Base-by-base conservation (phyloP, 2,329 filamentous ascomycete species). In the Sporothrix protearum region DNA sequence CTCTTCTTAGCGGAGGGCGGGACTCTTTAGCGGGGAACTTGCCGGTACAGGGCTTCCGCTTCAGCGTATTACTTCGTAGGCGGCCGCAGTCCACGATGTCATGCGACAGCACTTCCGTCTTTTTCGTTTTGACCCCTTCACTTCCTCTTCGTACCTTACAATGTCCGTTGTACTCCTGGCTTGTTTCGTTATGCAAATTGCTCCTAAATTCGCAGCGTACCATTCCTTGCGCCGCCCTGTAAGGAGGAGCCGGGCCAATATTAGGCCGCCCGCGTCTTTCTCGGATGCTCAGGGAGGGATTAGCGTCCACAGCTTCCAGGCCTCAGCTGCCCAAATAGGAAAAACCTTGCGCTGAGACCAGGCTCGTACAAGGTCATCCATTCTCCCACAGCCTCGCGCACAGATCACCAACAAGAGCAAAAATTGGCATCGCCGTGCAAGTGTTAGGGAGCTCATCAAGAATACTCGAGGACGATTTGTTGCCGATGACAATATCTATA, bases 241-340 rank as follows among this genome's bases (percentile, higher is more conserved):
- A 28, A 42, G 10, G n/a, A 16, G 3, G 10, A 42, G 55, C 4
- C 64, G 71, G 53, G 22, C 71, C 47, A 72, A 72, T 42, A 22
- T 66, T 70, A 22, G 36, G 19, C 68, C 71, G 71, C 22, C 36
- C 66, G 64, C 66, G 57, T 30, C 22, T 63, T 47, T 69, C 71
- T 64, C 66, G 71, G 57, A n/a, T 45, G 39, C 39, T 30, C 39
- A 47, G 61, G 9, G 14, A 5, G 22, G 2, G 61, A 64, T 59
- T 19, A 2, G 30, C 28, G 53, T 42, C 30, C 9, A 33, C 25
- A 10, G 2, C 22, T 12, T 5, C 51, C 51, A 55, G 12, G 16
- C 28, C 49, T 25, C 9, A n/a, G 9, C n/a, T 1, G 49, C 49
- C 22, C n/a, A 25, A 53, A 53, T 53, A 53, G n/a, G 49, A 9